Evolutionary conservation across 2,329 filamentous ascomycete genomes (phyloP).

Genomic region (Tolypocladium cylindrosporum): DNA sequence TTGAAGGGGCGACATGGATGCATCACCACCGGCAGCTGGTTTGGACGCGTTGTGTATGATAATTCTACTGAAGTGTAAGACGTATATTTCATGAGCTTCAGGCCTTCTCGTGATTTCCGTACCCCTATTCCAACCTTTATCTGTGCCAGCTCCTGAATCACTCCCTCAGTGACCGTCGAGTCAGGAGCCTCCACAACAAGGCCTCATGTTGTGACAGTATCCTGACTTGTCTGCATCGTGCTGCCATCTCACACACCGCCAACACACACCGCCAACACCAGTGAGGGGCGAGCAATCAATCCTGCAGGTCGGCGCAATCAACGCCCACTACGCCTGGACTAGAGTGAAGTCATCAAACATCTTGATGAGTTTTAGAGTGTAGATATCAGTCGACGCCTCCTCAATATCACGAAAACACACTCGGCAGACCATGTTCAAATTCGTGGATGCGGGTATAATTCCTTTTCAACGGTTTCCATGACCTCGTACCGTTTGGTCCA

Average conservation of each 20-base stretch:
- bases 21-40: neutral
- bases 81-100: neutral
- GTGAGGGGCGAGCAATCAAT: too few species aligned
- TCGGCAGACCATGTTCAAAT: neutral
- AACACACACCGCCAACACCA: too few species aligned
- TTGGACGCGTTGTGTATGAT: too few species aligned
- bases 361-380: too few species aligned
- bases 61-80: neutral
- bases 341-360: too few species aligned
- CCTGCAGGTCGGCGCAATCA: too few species aligned
- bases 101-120: too few species aligned
- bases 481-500: neutral
- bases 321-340: too few species aligned
- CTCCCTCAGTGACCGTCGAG: too few species aligned
- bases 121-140: neutral
- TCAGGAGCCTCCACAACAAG: neutral
- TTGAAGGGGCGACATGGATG: neutral
- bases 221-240: neutral
- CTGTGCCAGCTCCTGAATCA: neutral
- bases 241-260: too few species aligned
- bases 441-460: neutral
- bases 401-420: neutral
- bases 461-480: neutral
- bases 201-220: neutral
- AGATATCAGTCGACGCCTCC: too few species aligned